Conservation (phyloP, 164 flowering plant genomes). For the Umbilicus rupestris region DNA sequence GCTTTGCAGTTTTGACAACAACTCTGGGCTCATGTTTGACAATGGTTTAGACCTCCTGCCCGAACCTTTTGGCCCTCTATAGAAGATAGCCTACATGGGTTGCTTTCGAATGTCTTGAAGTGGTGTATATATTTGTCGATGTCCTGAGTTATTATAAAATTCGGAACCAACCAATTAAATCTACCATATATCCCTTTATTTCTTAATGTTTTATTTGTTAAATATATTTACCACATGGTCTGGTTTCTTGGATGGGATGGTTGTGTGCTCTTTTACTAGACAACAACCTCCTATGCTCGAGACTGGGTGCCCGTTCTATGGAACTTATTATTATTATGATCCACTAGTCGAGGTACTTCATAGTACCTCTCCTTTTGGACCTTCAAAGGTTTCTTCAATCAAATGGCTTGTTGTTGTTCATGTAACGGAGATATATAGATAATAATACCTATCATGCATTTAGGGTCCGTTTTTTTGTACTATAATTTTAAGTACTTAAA, state of each 20-base stretch:
- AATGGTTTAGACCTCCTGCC: slow-evolving; percentile 75
- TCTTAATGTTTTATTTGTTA: not conserved
- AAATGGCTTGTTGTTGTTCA: no score
- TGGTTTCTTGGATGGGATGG: not conserved
- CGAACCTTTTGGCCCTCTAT: slow-evolving; percentile 71
- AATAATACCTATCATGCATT: no score
- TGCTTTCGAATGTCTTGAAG: not conserved
- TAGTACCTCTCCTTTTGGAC: not conserved
- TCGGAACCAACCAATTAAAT: not conserved
- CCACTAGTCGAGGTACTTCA: not conserved
- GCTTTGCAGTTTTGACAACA: slow-evolving; percentile 69
- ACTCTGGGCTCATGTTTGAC: slow-evolving; percentile 56
- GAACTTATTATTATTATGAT: not conserved
- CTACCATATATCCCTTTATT: no score
- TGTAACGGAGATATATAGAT: no score
- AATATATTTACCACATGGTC: not conserved
- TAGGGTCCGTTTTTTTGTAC: no score
- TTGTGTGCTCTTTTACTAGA: not conserved
- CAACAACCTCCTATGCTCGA: not conserved
- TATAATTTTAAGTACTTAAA: no score
- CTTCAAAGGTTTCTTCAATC: no score
- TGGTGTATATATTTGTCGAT: no score
- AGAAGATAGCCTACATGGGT: slow-evolving; percentile 2
- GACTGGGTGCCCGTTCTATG: not conserved
- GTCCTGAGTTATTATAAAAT: no score